Percentiles rank a stretch among this genome's conserved stretches.
These are phyloP conservation scores for Lactarius evosmus DNA, from an alignment of 768 basidiomycete genomes.

Conservation along the genomic window DNA sequence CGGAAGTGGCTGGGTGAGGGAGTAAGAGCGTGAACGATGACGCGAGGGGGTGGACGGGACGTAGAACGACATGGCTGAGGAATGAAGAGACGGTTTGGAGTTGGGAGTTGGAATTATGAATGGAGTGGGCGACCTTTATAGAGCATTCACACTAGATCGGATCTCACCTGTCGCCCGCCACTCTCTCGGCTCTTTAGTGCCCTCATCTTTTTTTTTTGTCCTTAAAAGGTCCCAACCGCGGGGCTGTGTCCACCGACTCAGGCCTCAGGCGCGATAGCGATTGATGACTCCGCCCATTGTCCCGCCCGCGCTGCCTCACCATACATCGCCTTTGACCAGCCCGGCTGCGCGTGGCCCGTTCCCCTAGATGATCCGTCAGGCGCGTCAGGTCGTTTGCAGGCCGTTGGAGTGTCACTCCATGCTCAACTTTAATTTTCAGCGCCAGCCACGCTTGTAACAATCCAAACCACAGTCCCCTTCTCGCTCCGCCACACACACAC, in stretches of 20 bases:
- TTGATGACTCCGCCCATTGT: neutral
- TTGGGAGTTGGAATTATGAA: conserved; percentile 13
- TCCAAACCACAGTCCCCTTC: neutral
- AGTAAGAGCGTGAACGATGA: conserved; percentile 29
- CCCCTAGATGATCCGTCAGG: neutral
- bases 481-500: neutral
- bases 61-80: conserved; percentile 31
- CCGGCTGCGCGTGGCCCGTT: neutral
- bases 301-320: neutral
- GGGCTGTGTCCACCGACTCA: neutral
- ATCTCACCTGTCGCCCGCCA: conserved; percentile 12
- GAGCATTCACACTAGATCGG: conserved; percentile 5
- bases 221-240: neutral
- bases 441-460: neutral
- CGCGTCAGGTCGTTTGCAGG: neutral
- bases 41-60: conserved; percentile 29
- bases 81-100: conserved; percentile 4
- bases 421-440: neutral
- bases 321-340: neutral
- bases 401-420: neutral
- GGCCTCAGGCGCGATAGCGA: neutral
- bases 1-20: conserved; percentile 16
- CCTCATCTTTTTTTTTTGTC: neutral
- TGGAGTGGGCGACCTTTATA: conserved; percentile 15
- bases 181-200: neutral